Evolutionary conservation across 208 protist genomes (phyloP), one percentile per base, ranked within the genome.

Genomic region (Leishmania arabica): DNA sequence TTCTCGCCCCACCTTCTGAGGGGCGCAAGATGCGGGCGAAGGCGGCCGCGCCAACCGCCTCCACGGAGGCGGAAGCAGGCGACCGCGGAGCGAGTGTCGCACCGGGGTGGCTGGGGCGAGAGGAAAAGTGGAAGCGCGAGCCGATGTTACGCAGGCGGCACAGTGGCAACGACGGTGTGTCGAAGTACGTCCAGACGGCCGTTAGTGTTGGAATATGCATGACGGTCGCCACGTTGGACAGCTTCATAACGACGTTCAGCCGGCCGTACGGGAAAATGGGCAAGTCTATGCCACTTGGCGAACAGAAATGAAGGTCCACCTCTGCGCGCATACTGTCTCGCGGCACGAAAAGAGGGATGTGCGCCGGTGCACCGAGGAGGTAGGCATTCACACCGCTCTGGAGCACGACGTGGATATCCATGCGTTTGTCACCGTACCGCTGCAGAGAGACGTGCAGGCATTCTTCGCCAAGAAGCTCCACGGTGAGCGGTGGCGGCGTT

Each of bases 361-460:
- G 83, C 45, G 83, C 75, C 17, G 84, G 84, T 9, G 80, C 78
- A 72, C 66, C 80, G 51, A 47, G 72, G 15, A 92, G 84, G 62
- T 85, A 87, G 54, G 73, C 85, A 66, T 85, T 88, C 64, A 92
- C 80, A 6, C 71, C 79, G 42, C 81, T 72, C 51, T 82, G 76
- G 27, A 92, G 84, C n/a, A 68, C 49, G 31, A 95, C 80, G 9
- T 80, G 69, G 4, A 88, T 80, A 64, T 88, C 78, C 82, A 95
- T 90, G 40, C 85, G 84, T 84, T 90, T 95, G 83, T 95, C 91
- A 62, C 81, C 9, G 72, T 86, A 95, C 37, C 89, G 85, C 64
- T 88, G 42, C 9, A 95, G 49, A 17, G 70, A 78, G 1, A 90
- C 78, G 17, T 84, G 69, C 34, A 94, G 75, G 31, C 81, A 81